Conservation (phyloP, 2,329 filamentous ascomycete species). For the Periconia sp. region DNA sequence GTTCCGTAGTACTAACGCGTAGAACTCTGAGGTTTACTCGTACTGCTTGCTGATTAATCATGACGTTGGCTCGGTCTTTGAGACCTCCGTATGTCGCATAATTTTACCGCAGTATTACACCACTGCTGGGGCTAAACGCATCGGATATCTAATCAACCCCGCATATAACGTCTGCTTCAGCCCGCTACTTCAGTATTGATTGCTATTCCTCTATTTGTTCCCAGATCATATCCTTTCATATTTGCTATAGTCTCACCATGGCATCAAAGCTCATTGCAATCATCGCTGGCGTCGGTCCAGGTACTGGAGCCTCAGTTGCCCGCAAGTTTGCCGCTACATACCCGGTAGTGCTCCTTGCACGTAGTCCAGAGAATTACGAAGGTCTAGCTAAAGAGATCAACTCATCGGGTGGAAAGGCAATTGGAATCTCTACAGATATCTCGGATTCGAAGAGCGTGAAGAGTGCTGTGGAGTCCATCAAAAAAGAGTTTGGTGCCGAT, state of each 20-base stretch:
- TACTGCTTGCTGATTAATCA: conserved; percentile 13
- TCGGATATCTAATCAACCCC: conserved; percentile 11
- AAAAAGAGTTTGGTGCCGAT: conserved; percentile 62
- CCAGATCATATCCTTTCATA: neutral
- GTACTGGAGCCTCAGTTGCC: conserved; percentile 69
- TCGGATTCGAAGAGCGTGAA: conserved; percentile 61
- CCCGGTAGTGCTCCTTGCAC: conserved; percentile 76
- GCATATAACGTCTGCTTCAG: neutral
- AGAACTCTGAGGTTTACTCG: neutral
- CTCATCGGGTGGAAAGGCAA: conserved; percentile 68
- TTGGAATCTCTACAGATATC: conserved; percentile 73
- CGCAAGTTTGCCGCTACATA: conserved; percentile 68
- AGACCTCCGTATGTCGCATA: conserved; percentile 7
- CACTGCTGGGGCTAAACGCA: conserved; percentile 6
- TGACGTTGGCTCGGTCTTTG: conserved; percentile 12
- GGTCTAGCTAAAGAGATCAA: conserved; percentile 74
- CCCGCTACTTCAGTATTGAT: neutral
- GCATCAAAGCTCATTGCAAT: conserved; percentile 1
- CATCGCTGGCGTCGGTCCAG: conserved; percentile 11
- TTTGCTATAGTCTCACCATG: neutral
- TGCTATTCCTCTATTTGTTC: neutral
- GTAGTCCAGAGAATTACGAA: conserved; percentile 69
- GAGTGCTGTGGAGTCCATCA: conserved; percentile 67
- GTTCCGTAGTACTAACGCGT: too few species aligned
- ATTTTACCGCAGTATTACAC: conserved; percentile 10